phyloP scores from a whole-genome alignment of 441 rosid species.

The Pelargonium myrrhifolium region DNA sequence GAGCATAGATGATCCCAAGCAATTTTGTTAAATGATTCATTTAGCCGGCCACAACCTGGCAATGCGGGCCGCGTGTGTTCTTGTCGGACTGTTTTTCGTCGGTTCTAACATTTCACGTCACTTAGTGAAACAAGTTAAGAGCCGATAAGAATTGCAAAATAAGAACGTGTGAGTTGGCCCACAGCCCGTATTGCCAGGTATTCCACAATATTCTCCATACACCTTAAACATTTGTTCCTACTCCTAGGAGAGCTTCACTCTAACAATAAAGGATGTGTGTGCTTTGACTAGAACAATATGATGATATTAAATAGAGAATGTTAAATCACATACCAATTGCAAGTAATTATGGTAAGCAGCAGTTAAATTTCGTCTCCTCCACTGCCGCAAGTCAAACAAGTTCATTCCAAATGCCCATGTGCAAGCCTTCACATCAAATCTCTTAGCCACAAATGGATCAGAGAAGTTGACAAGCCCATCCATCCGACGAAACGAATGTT shows the following conservation, averaged over 20 bases:
- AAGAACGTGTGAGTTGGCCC: no score
- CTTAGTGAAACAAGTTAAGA: no score
- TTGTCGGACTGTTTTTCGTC: no score
- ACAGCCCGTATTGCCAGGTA: no score
- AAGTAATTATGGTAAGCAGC: slow-evolving; percentile 51
- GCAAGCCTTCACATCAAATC: slow-evolving; percentile 54
- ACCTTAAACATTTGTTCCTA: background rate
- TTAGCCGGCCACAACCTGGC: no score
- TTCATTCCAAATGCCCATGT: slow-evolving; percentile 97
- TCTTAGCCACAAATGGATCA: slow-evolving; percentile 50
- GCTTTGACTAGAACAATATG: background rate
- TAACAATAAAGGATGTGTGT: background rate
- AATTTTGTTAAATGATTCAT: no score
- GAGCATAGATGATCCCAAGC: no score
- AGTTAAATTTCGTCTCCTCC: slow-evolving; percentile 73
- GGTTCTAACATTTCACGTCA: no score
- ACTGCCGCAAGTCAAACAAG: slow-evolving; percentile 63
- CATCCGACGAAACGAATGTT: slow-evolving; percentile 53
- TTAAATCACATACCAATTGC: slow-evolving; percentile 45
- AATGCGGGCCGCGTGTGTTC: no score
- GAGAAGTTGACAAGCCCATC: slow-evolving; percentile 60
- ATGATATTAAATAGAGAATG: slow-evolving; percentile 7
- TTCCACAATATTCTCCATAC: background rate
- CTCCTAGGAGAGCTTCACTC: background rate
- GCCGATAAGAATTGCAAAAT: no score